These are phyloP conservation scores for Hygrophorus pudorinus DNA, from an alignment of 768 basidiomycete species.

Conservation along the genomic window DNA sequence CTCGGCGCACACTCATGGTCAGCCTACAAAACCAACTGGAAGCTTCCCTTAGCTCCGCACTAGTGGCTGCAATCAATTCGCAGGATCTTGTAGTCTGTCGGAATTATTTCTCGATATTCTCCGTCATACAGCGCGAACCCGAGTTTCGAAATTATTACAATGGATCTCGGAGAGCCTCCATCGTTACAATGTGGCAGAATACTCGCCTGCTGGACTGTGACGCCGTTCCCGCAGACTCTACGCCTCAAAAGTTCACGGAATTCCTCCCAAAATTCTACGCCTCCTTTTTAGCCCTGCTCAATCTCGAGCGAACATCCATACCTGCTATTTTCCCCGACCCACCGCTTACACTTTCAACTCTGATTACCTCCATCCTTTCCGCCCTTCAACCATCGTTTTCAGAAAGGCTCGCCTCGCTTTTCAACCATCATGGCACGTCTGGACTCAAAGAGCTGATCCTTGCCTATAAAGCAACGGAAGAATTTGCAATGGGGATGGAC, in stretches of 20 bases:
- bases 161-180: conserved; percentile 58
- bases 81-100: conserved; percentile 68
- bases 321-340: conserved; percentile 87
- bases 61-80: conserved; percentile 78
- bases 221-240: conserved; percentile 14
- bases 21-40: conserved; percentile 95
- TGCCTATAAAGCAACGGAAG: conserved; percentile 67
- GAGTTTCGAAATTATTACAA: conserved; percentile 96
- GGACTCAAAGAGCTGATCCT: conserved; percentile 64
- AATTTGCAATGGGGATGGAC: conserved; percentile 66
- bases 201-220: conserved; percentile 45
- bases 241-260: conserved; percentile 37
- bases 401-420: conserved; percentile 64
- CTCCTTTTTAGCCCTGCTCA: conserved; percentile 54
- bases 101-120: conserved; percentile 79
- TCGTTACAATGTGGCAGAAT: conserved; percentile 64
- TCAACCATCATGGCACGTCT: conserved; percentile 51
- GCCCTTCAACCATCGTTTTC: conserved; percentile 73
- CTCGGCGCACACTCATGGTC: conserved; percentile 75
- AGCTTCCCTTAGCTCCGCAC: conserved; percentile 79
- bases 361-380: conserved; percentile 76
- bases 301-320: conserved; percentile 62
- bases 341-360: conserved; percentile 59
- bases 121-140: conserved; percentile 80
- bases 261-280: conserved; percentile 74